phyloP scores from a whole-genome alignment of 2,329 filamentous ascomycete species.

The Trichophyton verrucosum region DNA sequence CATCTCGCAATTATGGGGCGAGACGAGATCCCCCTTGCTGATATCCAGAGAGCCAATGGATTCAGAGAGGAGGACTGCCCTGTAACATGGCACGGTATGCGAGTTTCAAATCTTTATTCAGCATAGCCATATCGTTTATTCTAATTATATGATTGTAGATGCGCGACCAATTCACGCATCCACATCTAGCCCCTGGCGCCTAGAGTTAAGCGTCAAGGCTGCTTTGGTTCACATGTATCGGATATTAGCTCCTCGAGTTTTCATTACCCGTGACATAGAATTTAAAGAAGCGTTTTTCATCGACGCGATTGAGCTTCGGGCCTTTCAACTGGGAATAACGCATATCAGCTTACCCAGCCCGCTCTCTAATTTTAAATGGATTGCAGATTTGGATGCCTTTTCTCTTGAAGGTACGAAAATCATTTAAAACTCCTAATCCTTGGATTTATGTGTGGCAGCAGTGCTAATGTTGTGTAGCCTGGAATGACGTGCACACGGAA shows the following conservation, averaged over 20 bases:
- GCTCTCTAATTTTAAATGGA: constrained; percentile 55
- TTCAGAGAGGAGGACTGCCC: constrained; percentile 55
- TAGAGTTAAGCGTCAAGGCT: constrained; percentile 51
- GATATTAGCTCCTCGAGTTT: constrained; percentile 64
- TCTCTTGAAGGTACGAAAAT: constrained; percentile 49
- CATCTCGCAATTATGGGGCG: constrained; percentile 72
- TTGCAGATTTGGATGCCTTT: constrained; percentile 61
- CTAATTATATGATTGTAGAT: constrained; percentile 32
- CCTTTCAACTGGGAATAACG: constrained; percentile 42
- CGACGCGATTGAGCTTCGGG: constrained; percentile 45
- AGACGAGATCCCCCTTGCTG: constrained; percentile 54
- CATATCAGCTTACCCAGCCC: constrained; percentile 62
- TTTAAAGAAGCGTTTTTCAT: constrained; percentile 59
- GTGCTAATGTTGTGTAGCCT: constrained; percentile 40
- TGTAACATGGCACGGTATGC: constrained; percentile 46
- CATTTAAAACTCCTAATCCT: not conserved
- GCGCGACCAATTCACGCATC: constrained; percentile 62
- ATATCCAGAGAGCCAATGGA: constrained; percentile 65
- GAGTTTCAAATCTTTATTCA: constrained; percentile 24
- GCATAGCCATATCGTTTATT: not conserved
- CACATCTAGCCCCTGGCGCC: constrained; percentile 56
- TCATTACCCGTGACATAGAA: constrained; percentile 56
- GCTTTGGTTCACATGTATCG: constrained; percentile 59
- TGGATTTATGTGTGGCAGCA: not conserved
- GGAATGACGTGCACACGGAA: constrained; percentile 67